Percentiles rank a stretch among this genome's conserved stretches.
Conservation (phyloP, 352 stramenopile species). For the Pythium diclinum region DNA sequence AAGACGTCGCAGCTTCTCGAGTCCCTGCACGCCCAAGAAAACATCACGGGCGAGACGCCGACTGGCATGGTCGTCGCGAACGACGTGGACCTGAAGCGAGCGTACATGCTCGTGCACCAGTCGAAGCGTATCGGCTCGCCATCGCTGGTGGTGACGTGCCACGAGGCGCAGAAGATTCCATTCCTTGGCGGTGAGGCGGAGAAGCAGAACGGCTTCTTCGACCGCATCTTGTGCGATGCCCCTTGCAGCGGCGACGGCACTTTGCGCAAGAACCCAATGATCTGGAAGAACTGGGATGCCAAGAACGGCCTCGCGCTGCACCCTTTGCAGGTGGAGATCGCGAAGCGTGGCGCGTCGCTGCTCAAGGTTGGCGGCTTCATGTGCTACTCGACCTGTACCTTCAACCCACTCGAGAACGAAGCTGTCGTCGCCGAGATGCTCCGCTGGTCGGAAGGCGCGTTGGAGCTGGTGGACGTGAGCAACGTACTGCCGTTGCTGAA, state of each 20-base stretch:
- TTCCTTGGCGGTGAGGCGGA: conserved; percentile 72
- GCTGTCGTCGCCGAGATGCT: conserved; percentile 97
- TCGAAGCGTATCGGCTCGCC: conserved; percentile 95
- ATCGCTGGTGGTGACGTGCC: conserved; percentile 93
- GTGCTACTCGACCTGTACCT: conserved; percentile 97
- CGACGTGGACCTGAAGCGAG: conserved; percentile 95
- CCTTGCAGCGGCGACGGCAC: conserved; percentile 99
- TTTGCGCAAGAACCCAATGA: conserved; percentile 96
- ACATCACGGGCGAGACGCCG: conserved; percentile 69
- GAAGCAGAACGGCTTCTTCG: conserved; percentile 88
- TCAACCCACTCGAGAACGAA: conserved; percentile 99
- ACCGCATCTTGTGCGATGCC: conserved; percentile 98
- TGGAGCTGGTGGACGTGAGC: conserved; percentile 92
- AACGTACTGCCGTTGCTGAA: conserved; percentile 80
- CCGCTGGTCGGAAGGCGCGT: conserved; percentile 81
- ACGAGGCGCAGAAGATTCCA: conserved; percentile 95
- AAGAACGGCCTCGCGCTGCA: conserved; percentile 92
- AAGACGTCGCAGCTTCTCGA: conserved; percentile 99
- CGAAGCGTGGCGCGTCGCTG: conserved; percentile 88
- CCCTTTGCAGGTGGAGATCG: conserved; percentile 94
- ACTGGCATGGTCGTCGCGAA: conserved; percentile 95
- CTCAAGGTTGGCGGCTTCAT: conserved; percentile 92
- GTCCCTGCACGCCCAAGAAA: conserved; percentile 83
- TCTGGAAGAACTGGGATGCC: conserved; percentile 94
- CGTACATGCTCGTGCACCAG: conserved; percentile 98